These are phyloP conservation scores for Leccinum broughii DNA, from an alignment of 768 basidiomycete species.

Conservation along the genomic window DNA sequence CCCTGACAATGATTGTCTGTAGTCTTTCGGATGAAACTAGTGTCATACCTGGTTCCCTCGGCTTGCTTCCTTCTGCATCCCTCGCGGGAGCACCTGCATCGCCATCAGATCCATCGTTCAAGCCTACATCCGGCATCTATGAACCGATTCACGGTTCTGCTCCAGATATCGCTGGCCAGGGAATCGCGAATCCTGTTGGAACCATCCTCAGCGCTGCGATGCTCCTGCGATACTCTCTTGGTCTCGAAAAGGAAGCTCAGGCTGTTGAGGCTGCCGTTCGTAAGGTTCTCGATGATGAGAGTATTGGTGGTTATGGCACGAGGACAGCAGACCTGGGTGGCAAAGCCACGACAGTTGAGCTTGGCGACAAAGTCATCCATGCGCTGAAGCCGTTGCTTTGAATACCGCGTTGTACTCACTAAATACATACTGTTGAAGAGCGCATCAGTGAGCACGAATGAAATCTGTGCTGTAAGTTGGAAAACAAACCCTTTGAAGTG, in stretches of 20 bases:
- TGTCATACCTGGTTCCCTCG: constrained; percentile 96
- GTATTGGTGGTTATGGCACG: constrained; percentile 70
- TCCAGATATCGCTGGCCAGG: constrained; percentile 92
- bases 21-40: constrained; percentile 97
- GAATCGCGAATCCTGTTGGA: constrained; percentile 93
- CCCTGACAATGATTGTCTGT: constrained; percentile 6
- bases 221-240: constrained; percentile 93
- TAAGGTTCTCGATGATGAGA: constrained; percentile 75
- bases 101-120: constrained; percentile 55
- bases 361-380: constrained; percentile 84
- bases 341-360: constrained; percentile 64
- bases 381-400: constrained; percentile 60
- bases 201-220: constrained; percentile 94
- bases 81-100: constrained; percentile 83
- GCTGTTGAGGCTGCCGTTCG: constrained; percentile 90
- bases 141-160: constrained; percentile 97
- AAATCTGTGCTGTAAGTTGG: neutral
- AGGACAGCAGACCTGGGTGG: constrained; percentile 91
- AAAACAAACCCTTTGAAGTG: neutral
- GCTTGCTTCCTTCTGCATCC: constrained; percentile 94
- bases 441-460: neutral
- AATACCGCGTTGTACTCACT: constrained; percentile 7
- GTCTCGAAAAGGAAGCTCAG: constrained; percentile 78
- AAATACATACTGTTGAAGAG: neutral
- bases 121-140: constrained; percentile 85